Percentiles rank a stretch among this genome's conserved stretches.
These are phyloP conservation scores for Allantophomopsis lycopodina DNA, from an alignment of 2,329 filamentous ascomycete species.

Conservation along the genomic window DNA sequence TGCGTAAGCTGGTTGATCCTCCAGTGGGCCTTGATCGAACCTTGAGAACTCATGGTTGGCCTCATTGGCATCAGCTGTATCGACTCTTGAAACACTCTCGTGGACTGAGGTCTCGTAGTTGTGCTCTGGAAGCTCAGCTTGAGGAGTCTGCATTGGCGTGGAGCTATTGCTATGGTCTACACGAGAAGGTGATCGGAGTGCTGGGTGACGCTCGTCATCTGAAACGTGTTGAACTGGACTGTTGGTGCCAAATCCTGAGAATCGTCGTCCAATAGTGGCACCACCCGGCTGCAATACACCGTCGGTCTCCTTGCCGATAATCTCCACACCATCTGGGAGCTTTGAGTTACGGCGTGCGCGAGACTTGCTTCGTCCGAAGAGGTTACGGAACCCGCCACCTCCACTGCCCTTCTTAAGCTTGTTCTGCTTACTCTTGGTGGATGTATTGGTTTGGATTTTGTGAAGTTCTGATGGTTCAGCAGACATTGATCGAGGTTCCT, in stretches of 20 bases:
- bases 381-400: conserved; percentile 39
- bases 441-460: conserved; percentile 20
- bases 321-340: conserved; percentile 35
- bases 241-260: conserved; percentile 26
- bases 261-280: conserved; percentile 19
- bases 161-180: too few relatives aligned
- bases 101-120: conserved; percentile 30
- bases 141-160: conserved; percentile 7
- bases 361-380: conserved; percentile 51
- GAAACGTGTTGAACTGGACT: conserved; percentile 12
- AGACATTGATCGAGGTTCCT: conserved; percentile 7
- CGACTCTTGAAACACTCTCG: conserved; percentile 41
- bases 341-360: conserved; percentile 30
- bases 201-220: conserved; percentile 10
- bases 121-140: conserved; percentile 16
- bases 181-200: conserved; percentile 7
- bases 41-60: conserved; percentile 45
- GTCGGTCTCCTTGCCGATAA: conserved; percentile 31
- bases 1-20: conserved; percentile 74
- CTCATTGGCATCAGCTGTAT: conserved; percentile 42
- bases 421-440: conserved; percentile 29
- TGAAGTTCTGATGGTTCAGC: conserved; percentile 1
- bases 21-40: conserved; percentile 82
- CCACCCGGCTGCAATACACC: conserved; percentile 12
- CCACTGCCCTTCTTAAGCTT: conserved; percentile 34